Conservation (phyloP, 2,329 filamentous ascomycete genomes). For the Colletotrichum cuscutae region DNA sequence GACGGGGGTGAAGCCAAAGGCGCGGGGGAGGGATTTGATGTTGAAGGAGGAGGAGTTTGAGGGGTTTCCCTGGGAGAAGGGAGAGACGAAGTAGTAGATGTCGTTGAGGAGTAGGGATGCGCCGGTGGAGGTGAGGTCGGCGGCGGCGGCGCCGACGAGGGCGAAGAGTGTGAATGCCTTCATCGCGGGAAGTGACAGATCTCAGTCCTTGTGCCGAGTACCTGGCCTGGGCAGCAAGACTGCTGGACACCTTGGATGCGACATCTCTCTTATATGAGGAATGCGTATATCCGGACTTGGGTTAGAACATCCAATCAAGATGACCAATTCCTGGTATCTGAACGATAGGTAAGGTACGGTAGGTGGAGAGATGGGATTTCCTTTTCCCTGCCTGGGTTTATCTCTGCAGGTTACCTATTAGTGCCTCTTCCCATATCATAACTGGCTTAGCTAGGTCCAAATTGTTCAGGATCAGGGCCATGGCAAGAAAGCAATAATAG, state of each 20-base stretch:
- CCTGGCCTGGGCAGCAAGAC: background rate
- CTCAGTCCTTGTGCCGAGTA: background rate
- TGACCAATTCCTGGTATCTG: background rate
- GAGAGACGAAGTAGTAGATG: constrained; percentile 47
- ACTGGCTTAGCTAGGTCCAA: background rate
- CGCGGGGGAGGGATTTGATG: constrained; percentile 36
- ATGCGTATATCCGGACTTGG: background rate
- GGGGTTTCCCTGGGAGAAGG: constrained; percentile 43
- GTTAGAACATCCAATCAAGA: background rate
- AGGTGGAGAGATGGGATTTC: background rate
- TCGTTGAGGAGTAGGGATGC: constrained; percentile 44
- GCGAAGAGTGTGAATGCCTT: constrained; percentile 27
- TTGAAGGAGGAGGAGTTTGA: constrained; percentile 26
- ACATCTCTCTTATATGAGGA: constrained; percentile 11
- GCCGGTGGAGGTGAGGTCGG: constrained; percentile 43
- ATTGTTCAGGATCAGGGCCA: constrained; percentile 15
- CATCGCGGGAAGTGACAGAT: constrained; percentile 2
- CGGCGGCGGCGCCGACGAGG: constrained; percentile 33
- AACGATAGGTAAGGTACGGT: background rate
- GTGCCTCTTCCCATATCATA: background rate
- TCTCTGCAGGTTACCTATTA: background rate
- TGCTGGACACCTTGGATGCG: background rate
- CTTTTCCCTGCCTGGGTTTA: background rate
- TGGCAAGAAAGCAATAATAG: constrained; percentile 18
- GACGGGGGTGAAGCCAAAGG: constrained; percentile 47